Evolutionary conservation across 2,329 filamentous ascomycete species (phyloP), one percentile per base, ranked within the genome.

Genomic region (Didymella sp.): DNA sequence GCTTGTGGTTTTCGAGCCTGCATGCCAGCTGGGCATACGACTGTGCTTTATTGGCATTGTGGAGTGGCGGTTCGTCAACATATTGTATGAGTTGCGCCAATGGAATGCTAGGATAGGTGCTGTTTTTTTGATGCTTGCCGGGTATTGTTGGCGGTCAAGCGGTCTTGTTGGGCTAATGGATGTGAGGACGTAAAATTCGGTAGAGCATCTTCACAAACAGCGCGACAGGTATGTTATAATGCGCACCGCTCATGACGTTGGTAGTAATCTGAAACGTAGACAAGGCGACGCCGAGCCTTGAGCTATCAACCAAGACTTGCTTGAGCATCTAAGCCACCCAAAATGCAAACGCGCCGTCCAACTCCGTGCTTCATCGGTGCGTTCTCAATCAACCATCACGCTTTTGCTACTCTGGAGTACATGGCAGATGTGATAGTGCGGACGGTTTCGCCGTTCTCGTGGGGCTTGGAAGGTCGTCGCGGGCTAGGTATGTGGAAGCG

Each of bases 21-120:
- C 63, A 31, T 69, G 61, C 65, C 67, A 72, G 49, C 59, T 67
- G 9, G 69, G 62, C 56, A 64, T 63, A 33, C 66, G 66, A 43
- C 53, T 63, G 11, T 63, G 61, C 21, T 70, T 63, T n/a, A 70
- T 60, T 57, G 71, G 70, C 72, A 75, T 71, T 24, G 69, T 75
- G 13, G 71, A 74, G 57, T 70, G 71, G 52, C 71, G 71, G 60
- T 75, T 75, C 55, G 72, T 75, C 59, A 75, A 65, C 70, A 74
- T 69, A 40, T 22, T 47, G 19, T 21, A 37, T 24, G 25, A 48
- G 33, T 30, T 42, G 22, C 15, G 51, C 37, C 22, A 28, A 15
- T 50, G 13, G 2, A 13, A 44, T 13, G 24, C 37, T 37, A 46
- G 25, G 28, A n/a, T 22, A 21, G 17, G 11, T 21, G 21, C 41